Evolutionary conservation across 768 basidiomycete species (phyloP), one percentile per base, ranked within the genome.

Genomic region (Suillus variegatus): DNA sequence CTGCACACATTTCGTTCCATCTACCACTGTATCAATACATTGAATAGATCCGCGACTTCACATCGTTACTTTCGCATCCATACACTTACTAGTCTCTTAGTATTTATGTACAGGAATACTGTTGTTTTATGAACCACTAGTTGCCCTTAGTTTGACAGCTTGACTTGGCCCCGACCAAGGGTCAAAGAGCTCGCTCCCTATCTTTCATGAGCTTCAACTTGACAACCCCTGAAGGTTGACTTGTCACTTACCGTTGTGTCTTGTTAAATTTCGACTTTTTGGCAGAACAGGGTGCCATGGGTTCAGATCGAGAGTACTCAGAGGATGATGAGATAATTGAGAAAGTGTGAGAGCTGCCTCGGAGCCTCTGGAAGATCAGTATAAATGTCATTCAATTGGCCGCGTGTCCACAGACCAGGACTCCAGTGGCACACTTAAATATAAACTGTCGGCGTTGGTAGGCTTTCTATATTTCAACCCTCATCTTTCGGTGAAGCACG

Each of bases 1-100:
- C 57, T 58, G 22, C 18, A 40, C 66, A 72, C 67, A 71, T 12
- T 74, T 75, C 67, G 56, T 64, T 60, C 58, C 32, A 60, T 28
- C 36, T 32, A 49, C 55, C n/a, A 32, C 43, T 40, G 55, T 65
- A 62, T 49, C 49, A 25, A 58, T 57, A 55, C 10, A 16, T 40
- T 55, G 54, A 41, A 63, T 51, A 38, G 62, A 32, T 32, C 47
- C 32, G 62, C 49, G 54, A 58, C 35, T 28, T 28, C 38, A 63
- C 60, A 60, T 13, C 62, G 54, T 62, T 41, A 54, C 47, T 28
- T 36, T 13, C 58, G 47, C 52, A 43, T 58, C 9, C 38, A 60
- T 55, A 41, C 62, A 14, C 5, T 63, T 55, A 41, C 62, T 5
- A 28, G 22, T 58, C 25, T 60, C 2, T 18, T 62, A 40, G n/a